Conservation (phyloP, 768 basidiomycete species). For the Leccinum boreale region DNA sequence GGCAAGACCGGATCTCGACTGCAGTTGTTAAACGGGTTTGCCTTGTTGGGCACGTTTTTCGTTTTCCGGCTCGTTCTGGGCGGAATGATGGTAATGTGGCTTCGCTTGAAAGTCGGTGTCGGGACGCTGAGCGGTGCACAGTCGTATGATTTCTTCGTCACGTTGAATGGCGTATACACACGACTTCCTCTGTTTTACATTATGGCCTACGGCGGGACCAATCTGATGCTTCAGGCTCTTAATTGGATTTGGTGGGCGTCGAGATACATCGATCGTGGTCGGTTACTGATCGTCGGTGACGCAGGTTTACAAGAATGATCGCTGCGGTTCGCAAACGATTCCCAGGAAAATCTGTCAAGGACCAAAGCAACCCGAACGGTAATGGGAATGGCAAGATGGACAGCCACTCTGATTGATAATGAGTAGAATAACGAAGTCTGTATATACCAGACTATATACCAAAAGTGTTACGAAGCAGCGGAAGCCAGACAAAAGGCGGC, state of each 20-base stretch:
- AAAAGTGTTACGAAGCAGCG: conserved; percentile 2
- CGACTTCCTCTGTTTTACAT: conserved; percentile 52
- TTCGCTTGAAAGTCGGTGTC: background rate
- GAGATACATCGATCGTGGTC: background rate
- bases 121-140: conserved; percentile 26
- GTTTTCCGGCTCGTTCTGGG: conserved; percentile 71
- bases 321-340: conserved; percentile 62
- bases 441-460: conserved; percentile 16
- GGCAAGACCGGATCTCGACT: conserved; percentile 63
- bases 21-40: conserved; percentile 70
- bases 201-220: conserved; percentile 53
- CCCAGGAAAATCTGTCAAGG: conserved; percentile 19
- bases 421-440: background rate
- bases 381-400: conserved; percentile 15
- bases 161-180: conserved; percentile 52
- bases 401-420: background rate
- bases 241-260: conserved; percentile 77
- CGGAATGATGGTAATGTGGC: conserved; percentile 36
- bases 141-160: conserved; percentile 66
- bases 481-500: conserved; percentile 41
- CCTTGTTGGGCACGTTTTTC: conserved; percentile 68
- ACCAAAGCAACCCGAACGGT: conserved; percentile 16
- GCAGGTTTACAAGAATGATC: conserved; percentile 74
- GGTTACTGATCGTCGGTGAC: background rate
- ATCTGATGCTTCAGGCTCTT: conserved; percentile 63